Base-by-base conservation (phyloP, 495 filamentous ascomycete species). In the Cercophora sp. region DNA sequence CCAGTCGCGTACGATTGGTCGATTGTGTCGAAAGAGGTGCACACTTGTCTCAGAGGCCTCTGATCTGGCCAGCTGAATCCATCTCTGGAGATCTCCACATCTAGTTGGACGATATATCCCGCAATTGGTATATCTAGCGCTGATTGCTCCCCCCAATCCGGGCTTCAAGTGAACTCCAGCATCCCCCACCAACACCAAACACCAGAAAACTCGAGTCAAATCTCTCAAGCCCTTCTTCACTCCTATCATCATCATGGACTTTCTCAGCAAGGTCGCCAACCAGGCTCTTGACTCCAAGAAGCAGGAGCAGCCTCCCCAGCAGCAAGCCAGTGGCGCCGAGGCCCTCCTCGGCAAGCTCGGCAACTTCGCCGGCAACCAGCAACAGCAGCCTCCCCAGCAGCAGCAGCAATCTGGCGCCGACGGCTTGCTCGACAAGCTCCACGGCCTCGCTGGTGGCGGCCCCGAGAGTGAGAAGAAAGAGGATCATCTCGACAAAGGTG, bases 391-490 rank as follows among this genome's bases (percentile, higher is more conserved):
- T 48, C 43, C 57, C 10, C 43, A 56, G 5, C 43, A 58, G 9
- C 22, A 58, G 8, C 27, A 16, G 20, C 29, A 54, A 9, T 42
- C 57, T 20, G 13, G 34, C 25, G 40, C 26, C 18, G 35, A 53
- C 31, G 47, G 55, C 42, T 67, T 85, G 61, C 57, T 84, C 44
- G 75, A 77, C 51, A 82, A 85, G 61, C 32, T 87, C 24, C 84
- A 88, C 67, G 47, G 63, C 24, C 69, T 79, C 40, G 80, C 79
- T 22, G 85, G 85, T 22, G 85, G 85, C 35, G 85, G 85, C 27
- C 70, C 64, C 40, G 71, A 79, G 59, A 77, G 81, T 59, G 85
- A 89, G 77, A 79, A 87, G 74, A 82, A 86, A 34, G 85, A 87
- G 62, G 85, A 88, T 64, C 60, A 54, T 0, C 73, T 86, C 23